phyloP scores from a whole-genome alignment of 345 rosid genomes.

The Mangifera indica region DNA sequence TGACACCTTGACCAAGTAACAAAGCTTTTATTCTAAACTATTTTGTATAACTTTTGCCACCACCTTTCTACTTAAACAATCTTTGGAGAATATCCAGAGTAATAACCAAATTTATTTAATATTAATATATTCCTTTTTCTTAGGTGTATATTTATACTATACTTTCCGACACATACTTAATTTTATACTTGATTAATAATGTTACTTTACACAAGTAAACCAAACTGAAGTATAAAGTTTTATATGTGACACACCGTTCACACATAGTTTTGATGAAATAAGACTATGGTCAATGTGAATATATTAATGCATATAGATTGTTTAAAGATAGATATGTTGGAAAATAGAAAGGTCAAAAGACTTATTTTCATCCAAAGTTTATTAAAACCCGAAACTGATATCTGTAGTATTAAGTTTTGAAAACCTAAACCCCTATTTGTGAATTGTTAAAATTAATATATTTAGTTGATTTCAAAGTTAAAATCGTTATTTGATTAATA shows the following conservation, averaged over 20 bases:
- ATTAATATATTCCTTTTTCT: no score
- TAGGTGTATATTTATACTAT: not conserved
- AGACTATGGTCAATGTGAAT: no score
- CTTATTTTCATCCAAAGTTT: no score
- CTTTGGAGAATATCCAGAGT: not conserved
- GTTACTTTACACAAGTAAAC: not conserved
- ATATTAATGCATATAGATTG: no score
- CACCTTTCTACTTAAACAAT: not conserved
- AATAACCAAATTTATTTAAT: not conserved
- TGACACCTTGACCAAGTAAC: not conserved
- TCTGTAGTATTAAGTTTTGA: no score
- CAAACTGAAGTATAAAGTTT: not conserved
- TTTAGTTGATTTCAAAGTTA: no score
- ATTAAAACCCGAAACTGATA: no score
- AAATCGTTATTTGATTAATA: no score
- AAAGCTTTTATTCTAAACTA: not conserved
- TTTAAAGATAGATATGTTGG: no score
- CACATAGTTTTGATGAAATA: not conserved
- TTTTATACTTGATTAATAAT: not conserved
- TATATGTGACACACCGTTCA: not conserved
- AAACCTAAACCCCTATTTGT: no score
- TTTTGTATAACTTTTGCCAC: not conserved
- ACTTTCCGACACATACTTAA: slow-evolving; percentile 4
- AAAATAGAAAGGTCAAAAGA: no score
- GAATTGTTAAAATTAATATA: no score